phyloP scores from a whole-genome alignment of 1,284 basidiomycete genomes.

The Schizophyllum amplum region DNA sequence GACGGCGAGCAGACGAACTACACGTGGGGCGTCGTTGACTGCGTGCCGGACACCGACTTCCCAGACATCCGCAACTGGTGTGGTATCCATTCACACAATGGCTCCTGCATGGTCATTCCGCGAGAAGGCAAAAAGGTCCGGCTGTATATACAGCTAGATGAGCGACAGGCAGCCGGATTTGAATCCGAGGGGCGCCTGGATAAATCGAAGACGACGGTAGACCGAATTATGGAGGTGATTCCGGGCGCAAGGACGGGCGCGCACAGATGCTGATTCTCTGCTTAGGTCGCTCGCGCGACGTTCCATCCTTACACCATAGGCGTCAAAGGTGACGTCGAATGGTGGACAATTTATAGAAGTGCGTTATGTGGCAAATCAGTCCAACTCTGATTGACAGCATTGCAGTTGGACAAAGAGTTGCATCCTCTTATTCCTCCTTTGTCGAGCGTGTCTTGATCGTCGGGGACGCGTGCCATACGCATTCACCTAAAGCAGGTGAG shows the following conservation, averaged over 20 bases:
- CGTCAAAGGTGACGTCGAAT: constrained; percentile 51
- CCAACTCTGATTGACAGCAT: not conserved
- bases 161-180: constrained; percentile 31
- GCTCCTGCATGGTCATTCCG: constrained; percentile 70
- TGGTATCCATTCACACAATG: constrained; percentile 52
- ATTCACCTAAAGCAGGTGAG: constrained; percentile 71
- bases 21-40: constrained; percentile 76
- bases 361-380: constrained; percentile 16
- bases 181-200: constrained; percentile 50
- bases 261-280: not conserved
- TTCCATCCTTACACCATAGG: constrained; percentile 63
- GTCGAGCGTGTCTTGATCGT: constrained; percentile 74
- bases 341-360: constrained; percentile 79
- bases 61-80: constrained; percentile 73
- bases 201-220: constrained; percentile 49
- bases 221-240: constrained; percentile 51
- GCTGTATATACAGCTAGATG: constrained; percentile 67
- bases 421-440: constrained; percentile 50
- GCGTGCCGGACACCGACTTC: constrained; percentile 65
- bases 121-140: constrained; percentile 66
- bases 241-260: not conserved
- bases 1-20: constrained; percentile 76
- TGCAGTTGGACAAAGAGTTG: constrained; percentile 67
- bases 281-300: constrained; percentile 52
- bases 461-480: constrained; percentile 79